Conservation (phyloP, 192 early-diverging fungal species). For the Glomus cerebriforme region DNA sequence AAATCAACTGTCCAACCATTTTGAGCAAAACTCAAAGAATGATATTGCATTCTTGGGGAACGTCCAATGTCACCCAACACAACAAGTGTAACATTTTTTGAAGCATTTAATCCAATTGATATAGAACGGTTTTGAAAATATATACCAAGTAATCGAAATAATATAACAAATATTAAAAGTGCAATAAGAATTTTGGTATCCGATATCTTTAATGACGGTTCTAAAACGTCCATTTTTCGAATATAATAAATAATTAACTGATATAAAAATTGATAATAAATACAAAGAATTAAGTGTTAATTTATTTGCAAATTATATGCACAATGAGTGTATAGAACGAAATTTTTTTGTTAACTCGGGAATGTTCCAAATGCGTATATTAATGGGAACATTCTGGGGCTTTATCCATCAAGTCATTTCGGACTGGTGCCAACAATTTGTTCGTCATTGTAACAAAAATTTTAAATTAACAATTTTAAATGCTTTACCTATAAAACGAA, state of each 20-base stretch:
- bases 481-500: no score
- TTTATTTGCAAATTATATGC: not conserved
- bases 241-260: not conserved
- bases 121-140: not conserved
- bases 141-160: not conserved
- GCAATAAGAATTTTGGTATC: not conserved
- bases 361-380: slow-evolving; percentile 10
- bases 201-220: not conserved
- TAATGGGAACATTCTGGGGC: not conserved
- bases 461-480: no score
- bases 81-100: slow-evolving; percentile 42
- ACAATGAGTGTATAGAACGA: not conserved
- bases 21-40: slow-evolving; percentile 75
- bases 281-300: not conserved
- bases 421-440: slow-evolving; percentile 17
- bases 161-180: not conserved
- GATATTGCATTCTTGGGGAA: slow-evolving; percentile 91
- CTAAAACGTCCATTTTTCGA: not conserved
- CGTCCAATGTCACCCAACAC: slow-evolving; percentile 86
- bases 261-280: not conserved
- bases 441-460: not conserved
- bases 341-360: not conserved
- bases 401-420: slow-evolving; percentile 14
- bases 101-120: not conserved
- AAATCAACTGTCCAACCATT: slow-evolving; percentile 75